Percentiles rank a stretch among this genome's conserved stretches.
Evolutionary conservation across 1,284 basidiomycete species (phyloP).

Genomic region (Naganishia cerealis): DNA sequence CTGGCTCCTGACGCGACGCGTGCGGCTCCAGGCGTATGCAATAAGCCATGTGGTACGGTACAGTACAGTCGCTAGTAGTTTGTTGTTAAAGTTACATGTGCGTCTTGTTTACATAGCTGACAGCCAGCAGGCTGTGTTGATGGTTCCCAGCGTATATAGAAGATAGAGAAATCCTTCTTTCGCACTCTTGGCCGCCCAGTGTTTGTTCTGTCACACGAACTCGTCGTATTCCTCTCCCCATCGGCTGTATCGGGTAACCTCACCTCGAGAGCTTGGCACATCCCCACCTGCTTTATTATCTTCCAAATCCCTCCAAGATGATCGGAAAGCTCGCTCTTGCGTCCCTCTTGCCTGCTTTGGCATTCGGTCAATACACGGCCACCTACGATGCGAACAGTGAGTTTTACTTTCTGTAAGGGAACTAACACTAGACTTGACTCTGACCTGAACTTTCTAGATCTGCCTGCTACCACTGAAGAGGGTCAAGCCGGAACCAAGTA

Average conservation of each 20-base stretch:
- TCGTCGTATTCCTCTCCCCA: background rate
- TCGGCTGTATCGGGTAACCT: background rate
- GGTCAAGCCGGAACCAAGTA: conserved; percentile 61
- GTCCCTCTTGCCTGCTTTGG: conserved; percentile 35
- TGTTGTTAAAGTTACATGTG: too few species aligned
- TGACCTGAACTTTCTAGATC: conserved; percentile 7
- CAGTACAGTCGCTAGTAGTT: too few species aligned
- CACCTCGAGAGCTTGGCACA: background rate
- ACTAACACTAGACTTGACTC: background rate
- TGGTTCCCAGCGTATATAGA: too few species aligned
- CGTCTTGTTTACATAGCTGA: too few species aligned
- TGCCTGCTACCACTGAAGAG: conserved; percentile 55
- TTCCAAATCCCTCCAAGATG: conserved; percentile 14
- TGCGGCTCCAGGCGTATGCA: too few species aligned
- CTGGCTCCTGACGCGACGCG: too few species aligned
- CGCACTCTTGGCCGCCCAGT: background rate
- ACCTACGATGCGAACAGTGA: conserved; percentile 41
- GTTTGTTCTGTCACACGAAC: background rate
- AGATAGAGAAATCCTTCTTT: background rate
- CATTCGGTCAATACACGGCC: conserved; percentile 46
- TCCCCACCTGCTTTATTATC: background rate
- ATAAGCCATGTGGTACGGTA: too few species aligned
- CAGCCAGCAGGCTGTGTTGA: too few species aligned
- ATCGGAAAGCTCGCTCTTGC: conserved; percentile 36
- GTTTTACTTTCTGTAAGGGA: background rate